Evolutionary conservation across 2,329 filamentous ascomycete species (phyloP).

Genomic region (Pseudocercospora macadamiae): DNA sequence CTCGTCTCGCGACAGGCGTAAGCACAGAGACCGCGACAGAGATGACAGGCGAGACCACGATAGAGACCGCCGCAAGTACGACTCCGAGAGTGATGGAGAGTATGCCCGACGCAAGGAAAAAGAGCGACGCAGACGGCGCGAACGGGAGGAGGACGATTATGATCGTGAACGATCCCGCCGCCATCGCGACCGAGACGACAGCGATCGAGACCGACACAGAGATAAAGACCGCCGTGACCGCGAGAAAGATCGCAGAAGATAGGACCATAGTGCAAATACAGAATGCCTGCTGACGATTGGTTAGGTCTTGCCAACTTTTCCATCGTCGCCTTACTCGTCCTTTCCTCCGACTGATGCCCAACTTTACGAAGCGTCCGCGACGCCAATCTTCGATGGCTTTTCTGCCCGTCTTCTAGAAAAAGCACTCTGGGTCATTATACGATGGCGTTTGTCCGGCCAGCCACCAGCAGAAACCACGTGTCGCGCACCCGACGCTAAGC

Average conservation of each 20-base stretch:
- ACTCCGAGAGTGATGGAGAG: conserved; percentile 32
- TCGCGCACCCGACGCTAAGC: background rate
- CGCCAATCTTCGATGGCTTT: background rate
- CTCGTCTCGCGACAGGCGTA: conserved; percentile 10
- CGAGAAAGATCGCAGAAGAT: conserved; percentile 25
- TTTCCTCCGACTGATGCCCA: conserved; percentile 5
- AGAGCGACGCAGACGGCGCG: conserved; percentile 28
- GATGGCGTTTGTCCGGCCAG: background rate
- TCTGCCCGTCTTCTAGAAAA: background rate
- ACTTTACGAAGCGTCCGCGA: background rate
- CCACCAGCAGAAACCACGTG: background rate
- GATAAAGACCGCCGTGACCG: conserved; percentile 25
- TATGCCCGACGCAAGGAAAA: conserved; percentile 34
- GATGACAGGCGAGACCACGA: conserved; percentile 26
- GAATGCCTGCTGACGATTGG: conserved; percentile 18
- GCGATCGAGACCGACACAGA: conserved; percentile 27
- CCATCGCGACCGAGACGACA: conserved; percentile 27
- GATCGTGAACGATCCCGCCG: conserved; percentile 26
- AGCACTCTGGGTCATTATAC: background rate
- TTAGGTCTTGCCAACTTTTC: conserved; percentile 11
- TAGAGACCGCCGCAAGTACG: conserved; percentile 23
- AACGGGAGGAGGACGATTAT: conserved; percentile 21
- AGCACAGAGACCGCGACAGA: conserved; percentile 23
- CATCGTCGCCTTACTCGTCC: background rate
- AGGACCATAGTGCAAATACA: conserved; percentile 9